Evolutionary conservation across 768 basidiomycete genomes (phyloP).

Genomic region (Coprinopsis strossmayeri): DNA sequence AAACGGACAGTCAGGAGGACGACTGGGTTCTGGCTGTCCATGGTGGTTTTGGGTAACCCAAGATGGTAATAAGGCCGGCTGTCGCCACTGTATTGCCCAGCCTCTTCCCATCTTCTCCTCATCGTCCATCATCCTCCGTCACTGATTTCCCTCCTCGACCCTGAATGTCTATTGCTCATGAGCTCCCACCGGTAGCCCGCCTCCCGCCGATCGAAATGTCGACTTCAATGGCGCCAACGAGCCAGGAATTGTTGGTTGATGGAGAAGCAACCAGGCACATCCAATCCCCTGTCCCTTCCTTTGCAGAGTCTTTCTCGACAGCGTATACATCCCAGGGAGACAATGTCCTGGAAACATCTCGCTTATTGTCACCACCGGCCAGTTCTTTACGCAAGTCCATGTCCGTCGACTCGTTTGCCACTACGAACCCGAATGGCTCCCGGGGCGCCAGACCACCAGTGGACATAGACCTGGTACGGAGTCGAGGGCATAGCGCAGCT

Average conservation of each 20-base stretch:
- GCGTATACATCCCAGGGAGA: conserved; percentile 31
- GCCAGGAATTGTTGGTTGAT: conserved; percentile 12
- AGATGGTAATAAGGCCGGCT: conserved; percentile 8
- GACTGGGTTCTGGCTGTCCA: conserved; percentile 19
- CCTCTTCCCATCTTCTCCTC: conserved; percentile 9
- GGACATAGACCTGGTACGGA: conserved; percentile 26
- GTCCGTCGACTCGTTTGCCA: conserved; percentile 72
- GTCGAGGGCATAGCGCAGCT: conserved; percentile 11
- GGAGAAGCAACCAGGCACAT: conserved; percentile 13
- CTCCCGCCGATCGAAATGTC: conserved; percentile 22
- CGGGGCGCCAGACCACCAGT: conserved; percentile 33
- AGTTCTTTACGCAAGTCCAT: conserved; percentile 61
- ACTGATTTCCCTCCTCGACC: conserved; percentile 1
- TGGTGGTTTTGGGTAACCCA: conserved; percentile 6
- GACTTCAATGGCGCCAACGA: conserved; percentile 4
- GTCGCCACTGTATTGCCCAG: conserved; percentile 6
- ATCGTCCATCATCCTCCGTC: conserved; percentile 4
- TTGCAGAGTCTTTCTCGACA: conserved; percentile 37
- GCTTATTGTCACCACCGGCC: conserved; percentile 20
- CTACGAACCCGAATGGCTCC: conserved; percentile 32
- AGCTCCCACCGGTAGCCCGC: conserved; percentile 16
- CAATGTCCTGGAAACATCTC: conserved; percentile 15
- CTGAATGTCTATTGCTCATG: conserved; percentile 16
- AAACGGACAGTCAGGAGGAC: conserved; percentile 35
- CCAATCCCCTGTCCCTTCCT: conserved; percentile 28